A percentile compares a stretch with the other conserved stretches of the same genome.
phyloP scores from a whole-genome alignment of 2,329 filamentous ascomycete genomes.

The Fusarium sp. region DNA sequence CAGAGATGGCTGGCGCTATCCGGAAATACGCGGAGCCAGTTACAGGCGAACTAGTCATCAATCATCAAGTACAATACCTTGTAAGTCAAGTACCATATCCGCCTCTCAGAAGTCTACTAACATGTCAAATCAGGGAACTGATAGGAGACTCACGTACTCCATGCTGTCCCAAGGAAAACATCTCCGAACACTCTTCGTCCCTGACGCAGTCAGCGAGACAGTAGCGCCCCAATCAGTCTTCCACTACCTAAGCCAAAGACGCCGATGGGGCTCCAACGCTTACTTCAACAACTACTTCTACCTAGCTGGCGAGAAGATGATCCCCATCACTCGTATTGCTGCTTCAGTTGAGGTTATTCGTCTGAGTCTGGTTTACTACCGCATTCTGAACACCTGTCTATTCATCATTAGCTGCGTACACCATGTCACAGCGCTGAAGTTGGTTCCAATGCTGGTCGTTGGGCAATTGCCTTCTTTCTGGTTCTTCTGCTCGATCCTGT shows the following conservation, averaged over 20 bases:
- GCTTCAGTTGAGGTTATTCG: constrained; percentile 51
- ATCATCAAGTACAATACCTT: constrained; percentile 44
- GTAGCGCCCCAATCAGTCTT: constrained; percentile 52
- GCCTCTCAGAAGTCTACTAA: background rate
- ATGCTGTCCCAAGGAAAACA: constrained; percentile 43
- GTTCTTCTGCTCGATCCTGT: constrained; percentile 39
- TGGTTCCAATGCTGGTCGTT: constrained; percentile 39
- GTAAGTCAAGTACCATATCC: constrained; percentile 7
- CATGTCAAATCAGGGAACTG: constrained; percentile 32
- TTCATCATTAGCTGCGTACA: constrained; percentile 43
- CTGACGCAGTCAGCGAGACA: constrained; percentile 52
- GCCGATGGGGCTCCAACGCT: constrained; percentile 54
- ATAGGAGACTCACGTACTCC: constrained; percentile 41
- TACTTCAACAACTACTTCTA: constrained; percentile 56
- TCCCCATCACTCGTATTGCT: constrained; percentile 53
- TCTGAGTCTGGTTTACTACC: constrained; percentile 53
- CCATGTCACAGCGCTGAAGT: constrained; percentile 20
- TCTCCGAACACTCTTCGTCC: constrained; percentile 50
- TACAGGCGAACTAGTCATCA: constrained; percentile 35
- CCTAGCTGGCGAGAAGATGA: constrained; percentile 54
- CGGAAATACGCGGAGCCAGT: constrained; percentile 41
- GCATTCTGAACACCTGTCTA: constrained; percentile 50
- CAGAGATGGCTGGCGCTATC: constrained; percentile 44
- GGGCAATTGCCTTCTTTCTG: constrained; percentile 33
- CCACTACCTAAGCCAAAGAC: constrained; percentile 53